phyloP scores from a whole-genome alignment of 768 basidiomycete genomes.

The Lyophyllum semitale region DNA sequence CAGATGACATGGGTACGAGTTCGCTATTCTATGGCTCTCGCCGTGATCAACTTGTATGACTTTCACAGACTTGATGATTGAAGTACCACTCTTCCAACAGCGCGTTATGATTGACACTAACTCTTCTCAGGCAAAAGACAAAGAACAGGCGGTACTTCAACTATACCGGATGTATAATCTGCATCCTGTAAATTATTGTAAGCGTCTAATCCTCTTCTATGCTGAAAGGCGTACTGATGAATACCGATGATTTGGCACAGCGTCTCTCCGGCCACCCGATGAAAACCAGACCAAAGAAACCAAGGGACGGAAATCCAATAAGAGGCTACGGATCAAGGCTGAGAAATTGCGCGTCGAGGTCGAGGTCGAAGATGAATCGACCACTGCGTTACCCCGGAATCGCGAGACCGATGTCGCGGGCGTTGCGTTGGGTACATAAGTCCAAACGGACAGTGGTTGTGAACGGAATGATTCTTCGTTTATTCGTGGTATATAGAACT shows the following conservation, averaged over 20 bases:
- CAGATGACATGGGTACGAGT: constrained; percentile 63
- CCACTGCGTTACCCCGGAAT: background rate
- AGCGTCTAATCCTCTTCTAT: constrained; percentile 17
- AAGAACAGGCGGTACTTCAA: constrained; percentile 92
- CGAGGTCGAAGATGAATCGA: background rate
- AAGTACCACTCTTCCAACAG: constrained; percentile 31
- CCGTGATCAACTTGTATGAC: constrained; percentile 12
- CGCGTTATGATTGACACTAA: background rate
- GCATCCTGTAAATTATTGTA: constrained; percentile 62
- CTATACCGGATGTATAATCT: constrained; percentile 78
- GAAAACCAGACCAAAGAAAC: constrained; percentile 44
- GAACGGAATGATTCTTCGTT: background rate
- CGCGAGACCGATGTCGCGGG: background rate
- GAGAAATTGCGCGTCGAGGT: constrained; percentile 1
- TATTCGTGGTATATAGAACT: background rate
- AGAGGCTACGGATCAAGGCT: constrained; percentile 25
- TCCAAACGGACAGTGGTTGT: no score
- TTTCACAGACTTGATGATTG: constrained; percentile 80
- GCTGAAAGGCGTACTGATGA: background rate
- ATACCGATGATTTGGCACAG: constrained; percentile 22
- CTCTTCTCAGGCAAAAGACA: constrained; percentile 67
- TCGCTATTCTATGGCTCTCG: constrained; percentile 8
- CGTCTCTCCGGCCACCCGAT: constrained; percentile 44
- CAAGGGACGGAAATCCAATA: constrained; percentile 45
- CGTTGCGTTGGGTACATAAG: background rate